Base-by-base conservation (phyloP, 2,329 filamentous ascomycete genomes). In the Diaporthe eres region DNA sequence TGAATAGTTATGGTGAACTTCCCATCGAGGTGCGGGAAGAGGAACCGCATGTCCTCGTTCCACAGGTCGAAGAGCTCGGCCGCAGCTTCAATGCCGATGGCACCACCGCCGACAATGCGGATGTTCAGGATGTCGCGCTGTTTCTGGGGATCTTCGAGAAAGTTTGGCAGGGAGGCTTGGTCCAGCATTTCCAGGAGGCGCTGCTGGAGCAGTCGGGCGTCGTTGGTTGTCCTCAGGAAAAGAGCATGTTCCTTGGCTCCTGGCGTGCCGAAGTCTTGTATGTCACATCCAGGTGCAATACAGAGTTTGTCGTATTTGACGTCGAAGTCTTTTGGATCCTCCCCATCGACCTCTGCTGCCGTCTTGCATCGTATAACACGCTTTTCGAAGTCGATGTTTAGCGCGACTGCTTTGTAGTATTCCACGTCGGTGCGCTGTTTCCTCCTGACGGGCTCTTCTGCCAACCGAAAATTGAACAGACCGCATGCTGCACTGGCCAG, bases 401-500 rank as follows among this genome's bases (percentile, higher is more conserved):
- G 78, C 6, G 84, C 86, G 25, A 80, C 80, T 37, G 85, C 86
- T 79, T 87, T 86, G 80, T 84, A 81, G 76, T 84, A 85, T 51
- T 80, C 77, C 19, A 84, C 70, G 4, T 79, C 77, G 3, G 75
- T 77, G 10, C 82, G 79, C 47, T 80, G 78, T 53, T 82, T 81
- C 28, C 83, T 80, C 15, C 85, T 81, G 8, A 87, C 79, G 0
- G 85, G 85, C 77, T 87, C 86, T 77, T 87, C 86, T 28, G 86
- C 85, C 2, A 87, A 82, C 31, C 84, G 82, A 76, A 86, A 86
- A 72, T 86, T 82, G 81, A 87, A 87, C 42, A 86, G 82, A 1
- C 84, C 85, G 60, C 84, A 85, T 10, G 86, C 86, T 28, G 85
- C 86, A 49, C 83, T 85, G 15, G 86, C 85, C 3, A 88, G 82